A percentile compares a stretch with the other conserved stretches of the same genome.
Evolutionary conservation across 257 asterid species (phyloP).

Genomic region (Avicennia marina): DNA sequence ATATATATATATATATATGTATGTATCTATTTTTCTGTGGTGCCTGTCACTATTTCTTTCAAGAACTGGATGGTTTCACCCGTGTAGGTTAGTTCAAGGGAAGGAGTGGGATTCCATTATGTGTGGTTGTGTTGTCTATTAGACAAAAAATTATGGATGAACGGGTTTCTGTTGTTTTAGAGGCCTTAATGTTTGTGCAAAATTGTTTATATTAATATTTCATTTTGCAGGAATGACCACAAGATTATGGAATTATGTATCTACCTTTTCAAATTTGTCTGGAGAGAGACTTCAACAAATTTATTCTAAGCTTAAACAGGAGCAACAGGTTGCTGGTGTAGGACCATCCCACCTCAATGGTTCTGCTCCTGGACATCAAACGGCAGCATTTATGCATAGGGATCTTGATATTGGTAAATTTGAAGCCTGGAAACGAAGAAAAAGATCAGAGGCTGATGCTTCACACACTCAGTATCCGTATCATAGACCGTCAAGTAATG

Average conservation of each 20-base stretch:
- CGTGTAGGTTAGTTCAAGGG: no score
- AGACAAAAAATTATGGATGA: no score
- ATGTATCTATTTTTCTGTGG: no score
- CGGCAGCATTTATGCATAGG: constrained; percentile 43
- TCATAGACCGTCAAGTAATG: constrained; percentile 54
- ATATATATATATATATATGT: neutral
- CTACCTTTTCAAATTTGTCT: constrained; percentile 78
- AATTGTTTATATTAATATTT: constrained; percentile 7
- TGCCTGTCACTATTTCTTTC: no score
- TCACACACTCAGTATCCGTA: constrained; percentile 50
- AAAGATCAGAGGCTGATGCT: constrained; percentile 77
- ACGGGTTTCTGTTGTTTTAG: no score
- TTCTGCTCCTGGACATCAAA: constrained; percentile 30
- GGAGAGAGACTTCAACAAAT: constrained; percentile 94
- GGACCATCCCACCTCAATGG: constrained; percentile 71
- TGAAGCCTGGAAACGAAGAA: constrained; percentile 97
- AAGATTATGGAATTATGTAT: constrained; percentile 90
- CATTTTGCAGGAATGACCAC: constrained; percentile 74
- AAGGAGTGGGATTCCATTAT: no score
- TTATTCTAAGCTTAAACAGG: constrained; percentile 77
- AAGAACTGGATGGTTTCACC: neutral
- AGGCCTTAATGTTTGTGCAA: neutral
- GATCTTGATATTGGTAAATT: constrained; percentile 79
- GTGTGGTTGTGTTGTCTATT: no score
- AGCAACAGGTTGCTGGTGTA: constrained; percentile 58